Base-by-base conservation (phyloP, 805 yeast species). In the Candida ulmi region DNA sequence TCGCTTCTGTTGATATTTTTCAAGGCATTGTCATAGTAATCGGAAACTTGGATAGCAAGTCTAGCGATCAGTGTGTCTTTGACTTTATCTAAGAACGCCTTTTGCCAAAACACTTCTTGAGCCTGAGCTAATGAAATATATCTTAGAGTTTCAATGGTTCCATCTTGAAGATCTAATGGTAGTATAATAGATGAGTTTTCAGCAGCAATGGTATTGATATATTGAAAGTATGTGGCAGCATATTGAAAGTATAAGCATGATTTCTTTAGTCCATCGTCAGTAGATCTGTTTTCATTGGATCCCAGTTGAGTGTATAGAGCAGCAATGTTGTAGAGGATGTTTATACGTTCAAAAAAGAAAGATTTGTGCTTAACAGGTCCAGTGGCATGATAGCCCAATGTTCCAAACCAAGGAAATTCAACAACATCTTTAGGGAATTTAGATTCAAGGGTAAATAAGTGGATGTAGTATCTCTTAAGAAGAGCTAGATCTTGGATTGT, bases 81-180 rank as follows among this genome's bases (percentile, higher is more conserved):
- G 50, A 76, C 52, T 11, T 66, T 63, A 15, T 61, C 57, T 29
- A 62, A 57, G 0, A 68, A 59, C 0, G 95, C 88, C 50, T 80
- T 80, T 35, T 74, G 78, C 96, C 96, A 88, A 37, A 83, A 77
- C 11, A 78, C 71, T 54, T 90, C 96, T 59, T 88, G 96, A 0
- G 95, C 93, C 52, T 87, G 95, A 0, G 95, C 93, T 30, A 84
- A 54, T 75, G 76, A 74, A 27, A 88, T 52, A 11, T 56, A 48
- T 28, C 69, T 60, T 38, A 88, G 61, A 15, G 79, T 65, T 11
- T 64, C 60, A 9, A 83, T 51, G 0, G 86, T 75, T 11, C 69
- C 68, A 1, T 41, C 32, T 30, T 76, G 76, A 13, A 85, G 59
- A 38, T 78, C 87, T 23, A 66, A 45, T 5, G 69, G 68, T 8